Base-by-base conservation (phyloP, 176 grass and related monocot genomes). In the sorghum (Sorghum bicolor) region DNA sequence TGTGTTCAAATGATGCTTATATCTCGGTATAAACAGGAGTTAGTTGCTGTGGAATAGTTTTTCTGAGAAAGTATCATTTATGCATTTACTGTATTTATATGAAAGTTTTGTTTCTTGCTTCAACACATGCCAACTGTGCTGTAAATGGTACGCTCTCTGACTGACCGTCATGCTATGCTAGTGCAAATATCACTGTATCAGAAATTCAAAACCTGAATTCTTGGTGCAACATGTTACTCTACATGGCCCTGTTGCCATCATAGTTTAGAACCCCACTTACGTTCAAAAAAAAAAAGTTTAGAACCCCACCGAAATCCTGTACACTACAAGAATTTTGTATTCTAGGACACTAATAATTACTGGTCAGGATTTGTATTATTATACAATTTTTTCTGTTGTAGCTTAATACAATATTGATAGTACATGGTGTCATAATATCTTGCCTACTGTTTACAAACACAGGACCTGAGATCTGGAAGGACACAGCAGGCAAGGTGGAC, bases 401-500 rank as follows among this genome's bases (percentile, higher is more conserved):
- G 43, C 43, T 44, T 4, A 61, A 61, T 11, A 24, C 19, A 8
- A 36, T 75, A 5, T 14, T 75, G 4, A 8, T 34, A 22, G 8
- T 32, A 33, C 5, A 37, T 55, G 32, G 32, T 22, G 1, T n/a
- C 2, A 66, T 65, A 43, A 80, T 26, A 45, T 36, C 25, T 5
- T 31, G 72, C 48, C 26, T 29, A 36, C 28, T 68, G 0, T n/a
- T 76, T 40, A 67, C 41, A 72, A 72, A 72, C 6, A 13, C 68
- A 92, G 90, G 90, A 15, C 91, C 87, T 41, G 91, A 92, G 74
- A 89, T 92, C 86, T 92, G 91, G 91, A 89, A 84, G 61, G 91
- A 92, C 38, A 89, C 84, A 50, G 87, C 87, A 47, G 84, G 91
- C 12, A 86, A 86, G 41, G 84, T 92, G 29, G 91, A 89, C 44